Evolutionary conservation across 2,329 filamentous ascomycete genomes (phyloP), one percentile per base, ranked within the genome.

Genomic region (Fusarium sp.): DNA sequence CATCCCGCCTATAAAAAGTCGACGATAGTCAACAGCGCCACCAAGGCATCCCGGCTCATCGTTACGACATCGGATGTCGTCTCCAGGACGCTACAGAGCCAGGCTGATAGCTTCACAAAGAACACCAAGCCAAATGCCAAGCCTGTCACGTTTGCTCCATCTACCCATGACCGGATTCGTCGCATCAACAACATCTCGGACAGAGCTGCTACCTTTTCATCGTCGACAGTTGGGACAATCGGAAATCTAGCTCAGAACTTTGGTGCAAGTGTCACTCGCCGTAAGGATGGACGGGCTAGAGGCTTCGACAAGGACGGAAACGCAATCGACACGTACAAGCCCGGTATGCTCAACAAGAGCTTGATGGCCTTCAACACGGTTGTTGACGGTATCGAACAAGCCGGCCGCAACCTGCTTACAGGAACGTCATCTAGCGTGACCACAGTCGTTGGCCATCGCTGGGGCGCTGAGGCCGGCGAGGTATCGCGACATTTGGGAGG

Each of bases 281-380:
- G 84, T 76, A 88, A 87, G 75, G 88, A 87, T 63, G 89, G 88
- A 23, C 82, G 84, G 27, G 81, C 84, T 16, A 90, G 89, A 78
- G 92, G 92, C 1, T 89, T 88, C 68, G 94, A 94, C 68, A 90
- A 92, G 68, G 90, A 95, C 70, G 94, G 94, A 39, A 91, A 91
- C 61, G 87, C 88, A 5, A 80, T 90, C 8, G 86, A 88, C 2
- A 83, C 82, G 20, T 97, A 97, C 85, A 98, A 98, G 84, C 96
- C 97, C 0, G 96, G 97, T 6, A 85, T 99, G 34, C 85, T 99
- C 75, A 99, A 99, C 85, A 98, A 98, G 88, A 95, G 92, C 72
- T 87, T 99, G 86, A 98, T 99, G 86, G 97, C 97, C 0, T 98
- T 98, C 82, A 95, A 93, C 43, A 99, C 97, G 0, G 91, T 99